Base-by-base conservation (phyloP, 257 asterid genomes). In the Jacaranda mimosifolia region DNA sequence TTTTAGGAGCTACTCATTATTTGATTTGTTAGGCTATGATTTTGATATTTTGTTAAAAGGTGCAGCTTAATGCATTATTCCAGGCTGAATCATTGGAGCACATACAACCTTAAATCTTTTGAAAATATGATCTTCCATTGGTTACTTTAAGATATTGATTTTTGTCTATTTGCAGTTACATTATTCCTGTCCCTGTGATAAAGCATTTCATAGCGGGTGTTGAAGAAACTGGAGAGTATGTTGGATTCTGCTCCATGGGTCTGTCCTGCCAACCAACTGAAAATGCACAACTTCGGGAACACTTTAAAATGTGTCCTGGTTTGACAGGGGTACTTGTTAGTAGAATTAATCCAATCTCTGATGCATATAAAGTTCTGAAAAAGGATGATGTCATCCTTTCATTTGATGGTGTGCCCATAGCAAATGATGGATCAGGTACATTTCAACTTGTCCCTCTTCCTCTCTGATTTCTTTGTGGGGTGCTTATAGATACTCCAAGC, bases 371-470 rank as follows among this genome's bases (percentile, higher is more conserved):
- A 74, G 83, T 89, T 70, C 72, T 95, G 81, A 89, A 85, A 74
- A 92, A 92, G 79, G 98, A 95, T 13, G 98, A 95, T 77, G 86
- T 95, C 45, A 45, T 95, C 80, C 97, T 95, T 79, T 88, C 99
- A 42, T 95, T 95, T 85, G 99, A 95, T 85, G 97, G 97, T 70
- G 88, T 87, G 53, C 92, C 89, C 70, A 86, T 95, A 72, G 99
- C 98, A 63, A 91, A 93, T 81, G 99, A 95, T 83, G 99, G 98
- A 82, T 92, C 99, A 85, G 98, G 99, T 94, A 81, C 9, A 60
- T 45, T 71, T 70, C 59, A 56, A 74, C 40, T 65, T 35, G 63
- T 6, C 76, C 15, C 40, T 56, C 15, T 74, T 39, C 70, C 78
- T 76, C 48, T 69, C 66, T 51, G 32, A 14, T 73, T 67, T 55